Evolutionary conservation across 23 red algal genomes (phyloP), one percentile per base, ranked within the genome.

Genomic region (Chondrus crispus): DNA sequence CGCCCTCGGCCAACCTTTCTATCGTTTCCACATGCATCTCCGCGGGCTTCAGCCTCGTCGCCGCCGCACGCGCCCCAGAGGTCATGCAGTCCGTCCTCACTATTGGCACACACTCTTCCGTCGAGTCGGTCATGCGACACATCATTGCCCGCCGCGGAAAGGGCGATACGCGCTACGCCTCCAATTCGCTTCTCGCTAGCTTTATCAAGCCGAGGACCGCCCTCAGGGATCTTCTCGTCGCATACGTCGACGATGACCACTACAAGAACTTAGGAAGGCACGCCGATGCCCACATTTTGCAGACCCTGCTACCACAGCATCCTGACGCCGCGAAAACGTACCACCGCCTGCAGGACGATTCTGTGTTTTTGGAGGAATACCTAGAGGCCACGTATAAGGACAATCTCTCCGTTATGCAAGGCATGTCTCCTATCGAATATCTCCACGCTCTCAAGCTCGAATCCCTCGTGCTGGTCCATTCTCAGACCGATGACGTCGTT

Each of bases 231-330:
- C 57, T 90, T 48, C 64, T 78, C 11, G 44, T 50, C 46, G 87
- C 87, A 30, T 90, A 80, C 47, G 69, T 64, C 39, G 72, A 90
- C 46, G 87, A 90, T 90, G 87, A 90, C 32, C 87, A 90, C 33
- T 63, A 80, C 48, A 49, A 54, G 10, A 90, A 90, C 57, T 7
- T 90, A 4, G 87, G 87, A n/a, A 66, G 60, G 18, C 35, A 22
- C 24, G 35, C 18, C 4, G 48, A 75, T 20, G 68, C 87, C 6
- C 66, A 86, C 32, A 72, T 70, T 69, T 70, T 90, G 58, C 40
- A 81, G 19, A 46, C 24, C 32, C 39, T 78, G 39, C 46, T 80
- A n/a, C 45, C 78, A 48, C 39, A 80, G 38, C 58, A 90, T 30
- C 44, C 70, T 60, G 87, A 90, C 38, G 87, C 62, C 10, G 87